Evolutionary conservation across 177 flowering plant species (phyloP).

Genomic region (Telopea speciosissima): DNA sequence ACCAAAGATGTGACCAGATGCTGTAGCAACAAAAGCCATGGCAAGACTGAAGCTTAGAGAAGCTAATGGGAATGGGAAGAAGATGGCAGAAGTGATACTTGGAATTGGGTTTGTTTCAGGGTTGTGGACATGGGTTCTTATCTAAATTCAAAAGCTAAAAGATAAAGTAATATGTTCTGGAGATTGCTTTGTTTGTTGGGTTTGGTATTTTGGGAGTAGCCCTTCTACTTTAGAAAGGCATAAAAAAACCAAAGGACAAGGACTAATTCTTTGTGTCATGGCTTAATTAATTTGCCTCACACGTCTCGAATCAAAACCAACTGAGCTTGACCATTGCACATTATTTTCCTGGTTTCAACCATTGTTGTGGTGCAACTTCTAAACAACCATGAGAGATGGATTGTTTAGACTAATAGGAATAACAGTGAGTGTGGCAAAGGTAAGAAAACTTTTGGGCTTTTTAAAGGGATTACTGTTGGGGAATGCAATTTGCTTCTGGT

Average conservation of each 20-base stretch:
- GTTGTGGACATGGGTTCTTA: too few relatives aligned
- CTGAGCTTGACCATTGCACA: too few relatives aligned
- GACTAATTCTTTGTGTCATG: background rate
- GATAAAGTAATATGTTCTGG: background rate
- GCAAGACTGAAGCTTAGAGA: background rate
- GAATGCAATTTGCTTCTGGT: too few relatives aligned
- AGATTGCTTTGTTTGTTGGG: conserved; percentile 12
- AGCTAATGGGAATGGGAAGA: background rate
- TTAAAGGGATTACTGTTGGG: too few relatives aligned
- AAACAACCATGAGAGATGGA: too few relatives aligned
- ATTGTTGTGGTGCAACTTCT: too few relatives aligned
- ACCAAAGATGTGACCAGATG: conserved; percentile 45
- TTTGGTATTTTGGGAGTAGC: conserved; percentile 12
- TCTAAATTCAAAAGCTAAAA: background rate
- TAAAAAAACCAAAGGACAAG: background rate
- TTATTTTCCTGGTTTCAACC: too few relatives aligned
- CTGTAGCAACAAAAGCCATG: conserved; percentile 24
- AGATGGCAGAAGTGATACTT: background rate
- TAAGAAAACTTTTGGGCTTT: too few relatives aligned
- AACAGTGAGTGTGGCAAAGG: too few relatives aligned
- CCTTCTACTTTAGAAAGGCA: background rate
- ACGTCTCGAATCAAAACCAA: background rate
- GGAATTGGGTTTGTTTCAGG: background rate
- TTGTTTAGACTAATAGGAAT: too few relatives aligned
- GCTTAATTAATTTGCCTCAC: background rate